Conservation (phyloP, 345 rosid species). For the Camelina laxa region DNA sequence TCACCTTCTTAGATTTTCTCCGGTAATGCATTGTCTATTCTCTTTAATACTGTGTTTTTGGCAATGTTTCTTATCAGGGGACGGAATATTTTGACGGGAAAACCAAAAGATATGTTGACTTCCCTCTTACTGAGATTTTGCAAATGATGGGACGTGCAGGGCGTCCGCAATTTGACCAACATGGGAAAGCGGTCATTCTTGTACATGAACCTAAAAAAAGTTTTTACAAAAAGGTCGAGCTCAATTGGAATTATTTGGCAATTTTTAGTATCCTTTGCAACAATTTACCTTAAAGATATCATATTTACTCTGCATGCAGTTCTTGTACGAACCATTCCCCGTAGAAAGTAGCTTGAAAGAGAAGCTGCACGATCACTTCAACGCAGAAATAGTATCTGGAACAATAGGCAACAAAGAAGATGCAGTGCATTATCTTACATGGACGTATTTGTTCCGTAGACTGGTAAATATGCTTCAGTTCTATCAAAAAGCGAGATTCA, state of each 20-base stretch:
- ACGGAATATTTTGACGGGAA: slow-evolving; percentile 96
- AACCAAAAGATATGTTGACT: slow-evolving; percentile 94
- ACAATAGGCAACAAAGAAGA: slow-evolving; percentile 93
- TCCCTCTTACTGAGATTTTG: slow-evolving; percentile 94
- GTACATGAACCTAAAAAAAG: slow-evolving; percentile 99
- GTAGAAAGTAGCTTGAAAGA: slow-evolving; percentile 98
- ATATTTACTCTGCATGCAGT: slow-evolving; percentile 56
- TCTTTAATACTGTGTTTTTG: slow-evolving; percentile 3
- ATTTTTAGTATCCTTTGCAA: slow-evolving; percentile 24
- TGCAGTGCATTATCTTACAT: slow-evolving; percentile 90
- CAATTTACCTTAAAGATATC: slow-evolving; percentile 23
- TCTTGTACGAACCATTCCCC: slow-evolving; percentile 97
- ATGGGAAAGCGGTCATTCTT: slow-evolving; percentile 98
- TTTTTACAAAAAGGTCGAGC: slow-evolving; percentile 89
- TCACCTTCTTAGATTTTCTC: slow-evolving; percentile 17
- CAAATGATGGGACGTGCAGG: slow-evolving; percentile 99
- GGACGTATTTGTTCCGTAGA: slow-evolving; percentile 98
- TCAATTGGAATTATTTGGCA: slow-evolving; percentile 17
- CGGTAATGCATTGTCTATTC: slow-evolving; percentile 19
- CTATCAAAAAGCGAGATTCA: neutral
- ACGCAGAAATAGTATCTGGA: slow-evolving; percentile 91
- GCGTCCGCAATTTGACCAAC: slow-evolving; percentile 97
- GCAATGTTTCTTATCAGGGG: slow-evolving; percentile 61
- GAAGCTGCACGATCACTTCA: slow-evolving; percentile 81
- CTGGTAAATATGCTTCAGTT: slow-evolving; percentile 60